Evolutionary conservation across 2,329 filamentous ascomycete species (phyloP).

Genomic region (Fusarium illudens): DNA sequence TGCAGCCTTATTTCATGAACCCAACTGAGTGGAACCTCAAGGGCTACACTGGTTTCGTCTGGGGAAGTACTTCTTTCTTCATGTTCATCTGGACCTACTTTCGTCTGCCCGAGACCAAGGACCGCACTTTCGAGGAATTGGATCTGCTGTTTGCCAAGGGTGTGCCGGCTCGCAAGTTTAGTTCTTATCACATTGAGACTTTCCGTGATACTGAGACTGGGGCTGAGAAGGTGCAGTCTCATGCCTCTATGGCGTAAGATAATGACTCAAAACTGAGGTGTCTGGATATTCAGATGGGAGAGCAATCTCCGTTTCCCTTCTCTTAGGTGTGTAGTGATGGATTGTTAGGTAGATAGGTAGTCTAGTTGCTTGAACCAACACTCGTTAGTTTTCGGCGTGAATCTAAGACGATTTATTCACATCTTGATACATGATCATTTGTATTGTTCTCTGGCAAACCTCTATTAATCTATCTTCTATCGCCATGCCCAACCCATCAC

Average conservation of each 20-base stretch:
- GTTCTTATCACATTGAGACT: background rate
- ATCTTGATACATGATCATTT: background rate
- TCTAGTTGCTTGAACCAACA: background rate
- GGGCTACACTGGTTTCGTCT: slow-evolving; percentile 52
- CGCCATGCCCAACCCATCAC: too few relatives aligned
- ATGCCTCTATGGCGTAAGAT: background rate
- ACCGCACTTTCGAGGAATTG: slow-evolving; percentile 61
- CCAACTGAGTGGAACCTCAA: slow-evolving; percentile 49
- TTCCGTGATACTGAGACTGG: background rate
- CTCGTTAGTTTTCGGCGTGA: background rate
- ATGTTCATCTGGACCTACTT: slow-evolving; percentile 52
- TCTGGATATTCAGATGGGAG: background rate
- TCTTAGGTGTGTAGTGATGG: background rate
- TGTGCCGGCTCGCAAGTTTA: slow-evolving; percentile 30
- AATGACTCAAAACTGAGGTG: background rate
- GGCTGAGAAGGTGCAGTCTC: background rate
- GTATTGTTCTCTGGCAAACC: too few relatives aligned
- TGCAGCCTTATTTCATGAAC: slow-evolving; percentile 51
- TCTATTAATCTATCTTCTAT: background rate
- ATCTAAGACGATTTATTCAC: background rate
- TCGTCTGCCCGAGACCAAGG: slow-evolving; percentile 61
- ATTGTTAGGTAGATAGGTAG: background rate
- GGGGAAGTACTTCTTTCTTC: slow-evolving; percentile 38
- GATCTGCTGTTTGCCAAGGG: slow-evolving; percentile 58
- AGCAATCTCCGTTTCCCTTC: background rate